Evolutionary conservation across 495 filamentous ascomycete species (phyloP).

Genomic region (Hypomontagnella monticulosa): DNA sequence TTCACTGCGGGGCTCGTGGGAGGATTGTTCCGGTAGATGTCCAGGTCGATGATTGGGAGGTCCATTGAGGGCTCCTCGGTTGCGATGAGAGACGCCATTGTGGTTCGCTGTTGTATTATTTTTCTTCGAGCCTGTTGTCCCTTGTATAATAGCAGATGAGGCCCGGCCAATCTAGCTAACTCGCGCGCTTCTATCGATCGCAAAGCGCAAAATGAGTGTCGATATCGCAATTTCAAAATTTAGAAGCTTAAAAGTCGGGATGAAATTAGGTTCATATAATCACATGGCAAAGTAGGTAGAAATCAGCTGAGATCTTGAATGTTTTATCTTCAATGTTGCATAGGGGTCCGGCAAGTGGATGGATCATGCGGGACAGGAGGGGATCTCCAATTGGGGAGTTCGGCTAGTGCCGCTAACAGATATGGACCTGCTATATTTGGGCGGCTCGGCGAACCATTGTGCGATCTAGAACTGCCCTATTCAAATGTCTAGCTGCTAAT

Average conservation of each 20-base stretch:
- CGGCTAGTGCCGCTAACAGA: background rate
- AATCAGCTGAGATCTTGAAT: slow-evolving; percentile 30
- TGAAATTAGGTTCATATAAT: slow-evolving; percentile 4
- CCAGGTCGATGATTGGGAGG: slow-evolving; percentile 63
- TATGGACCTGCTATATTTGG: too few relatives aligned
- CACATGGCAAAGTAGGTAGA: slow-evolving; percentile 3
- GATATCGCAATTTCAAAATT: background rate
- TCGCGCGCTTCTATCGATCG: too few relatives aligned
- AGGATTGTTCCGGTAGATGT: slow-evolving; percentile 53
- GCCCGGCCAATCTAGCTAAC: too few relatives aligned
- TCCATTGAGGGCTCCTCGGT: slow-evolving; percentile 55
- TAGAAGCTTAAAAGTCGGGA: background rate
- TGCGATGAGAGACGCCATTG: slow-evolving; percentile 22
- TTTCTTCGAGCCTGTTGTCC: background rate
- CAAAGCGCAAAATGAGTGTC: too few relatives aligned
- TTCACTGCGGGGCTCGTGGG: slow-evolving; percentile 50
- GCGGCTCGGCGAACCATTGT: too few relatives aligned
- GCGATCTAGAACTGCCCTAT: too few relatives aligned
- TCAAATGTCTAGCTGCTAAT: too few relatives aligned
- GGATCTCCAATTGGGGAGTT: background rate
- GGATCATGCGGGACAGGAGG: slow-evolving; percentile 9
- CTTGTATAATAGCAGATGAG: background rate
- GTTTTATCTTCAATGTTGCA: slow-evolving; percentile 20
- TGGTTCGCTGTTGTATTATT: background rate
- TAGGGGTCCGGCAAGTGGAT: background rate